Conservation (phyloP, 1,284 basidiomycete species). For the Trametes polyzona region DNA sequence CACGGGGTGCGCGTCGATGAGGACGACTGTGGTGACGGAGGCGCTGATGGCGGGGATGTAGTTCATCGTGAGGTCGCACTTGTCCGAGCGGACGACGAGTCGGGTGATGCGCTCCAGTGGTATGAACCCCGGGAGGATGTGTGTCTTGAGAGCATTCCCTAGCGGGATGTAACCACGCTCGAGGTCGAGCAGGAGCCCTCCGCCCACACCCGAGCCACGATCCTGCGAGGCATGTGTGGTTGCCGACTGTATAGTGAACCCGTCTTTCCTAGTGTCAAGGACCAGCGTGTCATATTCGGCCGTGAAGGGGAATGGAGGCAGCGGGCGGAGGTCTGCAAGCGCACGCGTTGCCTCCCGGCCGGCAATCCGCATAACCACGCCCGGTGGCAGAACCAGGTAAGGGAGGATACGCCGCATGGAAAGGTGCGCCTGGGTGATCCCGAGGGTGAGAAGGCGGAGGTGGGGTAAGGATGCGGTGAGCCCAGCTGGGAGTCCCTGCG, state of each 20-base stretch:
- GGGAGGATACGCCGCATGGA: constrained; percentile 19
- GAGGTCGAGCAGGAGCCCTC: constrained; percentile 20
- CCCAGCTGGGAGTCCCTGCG: neutral
- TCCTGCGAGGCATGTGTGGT: no score
- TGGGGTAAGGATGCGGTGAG: constrained; percentile 6
- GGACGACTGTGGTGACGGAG: neutral
- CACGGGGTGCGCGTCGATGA: neutral
- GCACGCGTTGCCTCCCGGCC: constrained; percentile 19
- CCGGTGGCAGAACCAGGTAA: constrained; percentile 15
- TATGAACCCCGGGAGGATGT: constrained; percentile 10
- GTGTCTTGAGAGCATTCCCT: neutral
- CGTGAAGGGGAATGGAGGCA: constrained; percentile 19
- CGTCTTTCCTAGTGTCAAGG: constrained; percentile 4
- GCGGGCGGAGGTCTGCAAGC: constrained; percentile 16
- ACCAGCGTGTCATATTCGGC: constrained; percentile 13
- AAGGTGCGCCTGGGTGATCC: constrained; percentile 19
- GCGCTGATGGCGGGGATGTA: constrained; percentile 5
- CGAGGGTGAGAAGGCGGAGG: constrained; percentile 15
- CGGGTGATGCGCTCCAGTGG: constrained; percentile 12
- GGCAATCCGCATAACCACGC: constrained; percentile 7
- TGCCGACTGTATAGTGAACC: constrained; percentile 12
- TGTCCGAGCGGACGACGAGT: constrained; percentile 4
- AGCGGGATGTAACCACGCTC: neutral
- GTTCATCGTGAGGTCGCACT: constrained; percentile 6
- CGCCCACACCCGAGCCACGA: neutral